These are phyloP conservation scores for Pythium guiyangense DNA, from an alignment of 352 stramenopile species.

Conservation along the genomic window DNA sequence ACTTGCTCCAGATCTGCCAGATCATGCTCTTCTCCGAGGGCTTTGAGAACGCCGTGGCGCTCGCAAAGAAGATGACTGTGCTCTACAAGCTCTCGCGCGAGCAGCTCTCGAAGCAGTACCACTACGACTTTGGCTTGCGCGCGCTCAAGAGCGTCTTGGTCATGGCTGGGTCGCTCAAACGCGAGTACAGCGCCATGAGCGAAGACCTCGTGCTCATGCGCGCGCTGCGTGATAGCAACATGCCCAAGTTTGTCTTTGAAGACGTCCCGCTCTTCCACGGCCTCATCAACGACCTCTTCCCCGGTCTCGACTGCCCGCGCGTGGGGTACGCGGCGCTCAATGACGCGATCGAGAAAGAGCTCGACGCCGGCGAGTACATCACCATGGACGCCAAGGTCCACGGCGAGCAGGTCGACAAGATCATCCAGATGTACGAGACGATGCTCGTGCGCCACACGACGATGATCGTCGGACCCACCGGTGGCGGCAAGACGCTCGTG, in stretches of 20 bases:
- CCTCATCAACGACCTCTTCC: conserved; percentile 95
- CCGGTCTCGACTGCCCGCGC: conserved; percentile 89
- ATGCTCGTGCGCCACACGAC: conserved; percentile 95
- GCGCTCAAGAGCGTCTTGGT: conserved; percentile 93
- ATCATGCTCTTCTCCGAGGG: conserved; percentile 94
- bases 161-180: conserved; percentile 92
- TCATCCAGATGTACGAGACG: conserved; percentile 97
- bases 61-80: conserved; percentile 93
- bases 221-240: conserved; percentile 94
- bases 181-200: conserved; percentile 90
- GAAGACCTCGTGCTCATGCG: conserved; percentile 95
- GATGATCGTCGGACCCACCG: conserved; percentile 95
- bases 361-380: conserved; percentile 82
- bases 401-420: conserved; percentile 94
- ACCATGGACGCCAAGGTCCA: conserved; percentile 68
- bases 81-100: conserved; percentile 94
- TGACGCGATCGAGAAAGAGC: conserved; percentile 80
- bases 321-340: conserved; percentile 91
- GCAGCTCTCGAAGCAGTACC: conserved; percentile 94
- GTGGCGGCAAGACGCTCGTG: conserved; percentile 91
- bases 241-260: conserved; percentile 97
- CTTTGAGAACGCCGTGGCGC: conserved; percentile 87
- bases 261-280: conserved; percentile 93
- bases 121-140: conserved; percentile 95
- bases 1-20: conserved; percentile 91